A percentile compares a stretch with the other conserved stretches of the same genome.
Evolutionary conservation across 164 flowering plant genomes (phyloP).

Genomic region (Sextonia rubra): DNA sequence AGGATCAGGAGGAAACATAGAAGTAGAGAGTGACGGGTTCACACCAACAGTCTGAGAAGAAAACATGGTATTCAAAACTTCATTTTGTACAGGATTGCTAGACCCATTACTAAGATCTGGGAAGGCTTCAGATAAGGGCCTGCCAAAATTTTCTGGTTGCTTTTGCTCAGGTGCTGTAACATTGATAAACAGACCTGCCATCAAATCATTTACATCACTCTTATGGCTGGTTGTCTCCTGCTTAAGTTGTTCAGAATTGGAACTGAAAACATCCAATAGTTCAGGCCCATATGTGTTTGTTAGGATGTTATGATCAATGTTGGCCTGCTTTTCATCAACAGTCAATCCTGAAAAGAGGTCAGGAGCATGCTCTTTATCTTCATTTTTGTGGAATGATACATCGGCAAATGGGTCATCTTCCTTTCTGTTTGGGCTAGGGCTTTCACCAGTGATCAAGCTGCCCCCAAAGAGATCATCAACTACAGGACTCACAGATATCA

Average conservation of each 20-base stretch:
- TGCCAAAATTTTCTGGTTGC: slow-evolving; percentile 28
- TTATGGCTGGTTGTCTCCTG: slow-evolving; percentile 23
- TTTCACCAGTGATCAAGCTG: slow-evolving; percentile 23
- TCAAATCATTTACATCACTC: slow-evolving; percentile 41
- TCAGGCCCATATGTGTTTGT: slow-evolving; percentile 33
- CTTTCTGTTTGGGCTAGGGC: slow-evolving; percentile 29
- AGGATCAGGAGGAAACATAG: slow-evolving; percentile 41
- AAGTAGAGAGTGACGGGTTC: slow-evolving; percentile 35
- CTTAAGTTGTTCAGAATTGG: slow-evolving; percentile 30
- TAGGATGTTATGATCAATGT: slow-evolving; percentile 16
- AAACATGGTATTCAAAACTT: slow-evolving; percentile 31
- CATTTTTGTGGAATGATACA: slow-evolving; percentile 78
- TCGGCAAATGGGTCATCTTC: slow-evolving; percentile 91
- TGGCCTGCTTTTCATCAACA: slow-evolving; percentile 36
- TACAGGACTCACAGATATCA: slow-evolving; percentile 30
- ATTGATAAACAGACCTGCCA: slow-evolving; percentile 53
- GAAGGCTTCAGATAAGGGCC: slow-evolving; percentile 26
- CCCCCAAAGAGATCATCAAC: slow-evolving; percentile 82
- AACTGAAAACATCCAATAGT: slow-evolving; percentile 59
- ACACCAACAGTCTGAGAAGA: slow-evolving; percentile 36
- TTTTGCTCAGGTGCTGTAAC: slow-evolving; percentile 29
- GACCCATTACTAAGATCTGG: slow-evolving; percentile 23
- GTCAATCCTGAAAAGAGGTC: slow-evolving; percentile 77
- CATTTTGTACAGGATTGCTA: slow-evolving; percentile 26
- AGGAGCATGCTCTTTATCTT: slow-evolving; percentile 34